Evolutionary conservation across 441 rosid species (phyloP).

Genomic region (Erodium moschatum): DNA sequence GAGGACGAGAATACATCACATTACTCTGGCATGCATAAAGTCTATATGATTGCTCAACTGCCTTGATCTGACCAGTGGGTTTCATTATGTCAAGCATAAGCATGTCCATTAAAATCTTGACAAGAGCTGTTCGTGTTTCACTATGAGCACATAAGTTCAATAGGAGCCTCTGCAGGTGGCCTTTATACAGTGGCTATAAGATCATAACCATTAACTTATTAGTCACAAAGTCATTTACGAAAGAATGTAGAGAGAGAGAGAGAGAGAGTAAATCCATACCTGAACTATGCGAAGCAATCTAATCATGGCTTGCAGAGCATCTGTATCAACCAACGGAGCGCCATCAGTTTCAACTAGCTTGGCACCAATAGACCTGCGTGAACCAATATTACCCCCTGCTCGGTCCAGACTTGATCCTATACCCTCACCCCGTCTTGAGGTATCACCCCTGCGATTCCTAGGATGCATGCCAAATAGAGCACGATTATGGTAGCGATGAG

Average conservation of each 20-base stretch:
- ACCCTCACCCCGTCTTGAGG: constrained; percentile 82
- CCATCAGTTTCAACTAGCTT: constrained; percentile 89
- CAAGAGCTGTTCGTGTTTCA: constrained; percentile 70
- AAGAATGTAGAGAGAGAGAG: not conserved
- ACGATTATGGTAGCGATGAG: constrained; percentile 81
- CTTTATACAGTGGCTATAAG: constrained; percentile 87
- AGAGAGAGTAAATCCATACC: constrained; percentile 31
- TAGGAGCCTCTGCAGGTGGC: constrained; percentile 86
- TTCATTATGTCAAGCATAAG: constrained; percentile 68
- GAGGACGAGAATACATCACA: constrained; percentile 92
- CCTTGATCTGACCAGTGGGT: constrained; percentile 35
- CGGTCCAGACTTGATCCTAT: constrained; percentile 58
- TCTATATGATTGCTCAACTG: constrained; percentile 63
- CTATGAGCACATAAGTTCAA: constrained; percentile 86
- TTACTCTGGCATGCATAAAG: constrained; percentile 91
- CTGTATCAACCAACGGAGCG: constrained; percentile 72
- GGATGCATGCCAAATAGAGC: constrained; percentile 88
- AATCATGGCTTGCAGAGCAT: constrained; percentile 80
- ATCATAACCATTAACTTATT: constrained; percentile 15
- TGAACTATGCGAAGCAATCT: constrained; percentile 89
- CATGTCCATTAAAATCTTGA: constrained; percentile 80
- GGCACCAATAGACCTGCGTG: constrained; percentile 56
- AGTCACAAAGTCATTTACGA: constrained; percentile 10
- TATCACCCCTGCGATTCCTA: constrained; percentile 87
- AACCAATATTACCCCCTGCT: constrained; percentile 41